Evolutionary conservation across 768 basidiomycete genomes (phyloP), one percentile per base, ranked within the genome.

Genomic region (Obba rivulosa): DNA sequence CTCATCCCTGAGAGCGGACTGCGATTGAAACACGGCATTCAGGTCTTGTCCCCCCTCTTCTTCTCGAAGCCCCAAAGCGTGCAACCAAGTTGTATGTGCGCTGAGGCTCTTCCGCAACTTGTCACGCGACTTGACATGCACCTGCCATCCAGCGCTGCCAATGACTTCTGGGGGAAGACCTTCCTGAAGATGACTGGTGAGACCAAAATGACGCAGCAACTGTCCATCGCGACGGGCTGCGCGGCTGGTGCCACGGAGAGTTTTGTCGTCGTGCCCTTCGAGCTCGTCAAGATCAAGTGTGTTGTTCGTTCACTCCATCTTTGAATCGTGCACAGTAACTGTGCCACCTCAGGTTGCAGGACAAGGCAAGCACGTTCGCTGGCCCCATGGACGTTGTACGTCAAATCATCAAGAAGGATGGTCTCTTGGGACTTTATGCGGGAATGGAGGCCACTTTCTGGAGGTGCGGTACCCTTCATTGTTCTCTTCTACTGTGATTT

Each of bases 401-500:
- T 55, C 82, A 90, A 57, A 74, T 92, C 23, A 65, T 96, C 41
- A 75, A 65, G 57, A 85, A 83, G 50, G 83, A 91, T 28, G 95
- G 95, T 23, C 43, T 87, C 3, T 68, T 97, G 0, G 94, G 60
- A 17, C 68, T 97, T 21, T 97, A 97, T 62, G 81, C 81, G 20
- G 94, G 96, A 31, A 94, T 98, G 87, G 96, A 98, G 64, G 80
- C 92, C 11, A 98, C 95, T 2, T 95, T 97, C 71, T 97, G 95
- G 95, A 80, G 94, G 90, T 89, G 47, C 31, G 69, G 43, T 17
- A 35, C 24, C 13, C 13, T 13, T 31, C 13, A 7, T 31, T 13
- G 28, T 31, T 7, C 28, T 7, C 13, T 31, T 5, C 13, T 13
- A 31, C 28, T 31, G 7, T 31, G 28, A 5, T 31, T 13, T 7